These are phyloP conservation scores for Chalara sp. DNA, from an alignment of 2,329 filamentous ascomycete species.

Conservation along the genomic window DNA sequence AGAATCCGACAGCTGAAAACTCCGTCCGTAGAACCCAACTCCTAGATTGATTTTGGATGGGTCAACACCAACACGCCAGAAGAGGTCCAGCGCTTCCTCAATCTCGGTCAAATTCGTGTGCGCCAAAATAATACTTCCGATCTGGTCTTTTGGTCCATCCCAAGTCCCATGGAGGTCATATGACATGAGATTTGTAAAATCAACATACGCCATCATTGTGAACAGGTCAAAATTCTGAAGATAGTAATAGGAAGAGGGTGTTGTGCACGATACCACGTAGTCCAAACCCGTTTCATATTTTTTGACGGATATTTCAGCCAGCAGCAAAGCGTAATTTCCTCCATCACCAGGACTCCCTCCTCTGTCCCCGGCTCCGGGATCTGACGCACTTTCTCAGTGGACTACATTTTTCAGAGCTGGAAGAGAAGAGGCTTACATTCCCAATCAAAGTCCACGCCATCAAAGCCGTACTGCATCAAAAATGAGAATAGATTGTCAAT, in stretches of 20 bases:
- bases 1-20: neutral
- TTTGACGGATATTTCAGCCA: too few relatives aligned
- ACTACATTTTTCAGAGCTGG: too few relatives aligned
- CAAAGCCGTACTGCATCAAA: too few relatives aligned
- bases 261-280: too few relatives aligned
- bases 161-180: constrained; percentile 25
- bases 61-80: constrained; percentile 33
- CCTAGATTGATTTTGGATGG: constrained; percentile 36
- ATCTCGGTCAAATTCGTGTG: constrained; percentile 30
- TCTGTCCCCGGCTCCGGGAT: too few relatives aligned
- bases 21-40: constrained; percentile 33
- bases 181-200: constrained; percentile 25
- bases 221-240: constrained; percentile 23
- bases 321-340: too few relatives aligned
- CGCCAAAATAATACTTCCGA: constrained; percentile 19
- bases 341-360: too few relatives aligned
- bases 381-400: too few relatives aligned
- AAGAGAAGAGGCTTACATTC: too few relatives aligned
- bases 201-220: constrained; percentile 13
- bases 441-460: too few relatives aligned
- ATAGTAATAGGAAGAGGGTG: constrained; percentile 23
- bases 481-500: too few relatives aligned
- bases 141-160: constrained; percentile 19
- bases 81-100: constrained; percentile 18
- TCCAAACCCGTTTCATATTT: neutral